These are phyloP conservation scores for Gossypium rotundifolium DNA, from an alignment of 345 rosid genomes.

Conservation along the genomic window DNA sequence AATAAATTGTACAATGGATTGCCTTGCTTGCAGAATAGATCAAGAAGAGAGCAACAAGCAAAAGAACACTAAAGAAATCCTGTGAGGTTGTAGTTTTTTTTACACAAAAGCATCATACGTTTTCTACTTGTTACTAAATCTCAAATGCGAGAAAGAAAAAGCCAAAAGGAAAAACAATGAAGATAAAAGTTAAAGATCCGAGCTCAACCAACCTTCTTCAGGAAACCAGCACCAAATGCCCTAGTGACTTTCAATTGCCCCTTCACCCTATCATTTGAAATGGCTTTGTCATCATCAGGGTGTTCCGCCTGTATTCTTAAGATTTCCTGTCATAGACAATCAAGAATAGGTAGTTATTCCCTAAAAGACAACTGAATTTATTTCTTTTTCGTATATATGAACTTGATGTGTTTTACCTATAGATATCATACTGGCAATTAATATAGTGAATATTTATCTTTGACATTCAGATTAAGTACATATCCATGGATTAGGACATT, in stretches of 20 bases:
- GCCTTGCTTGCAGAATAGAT: neutral
- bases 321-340: conserved; percentile 61
- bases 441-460: conserved; percentile 1
- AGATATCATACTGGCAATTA: neutral
- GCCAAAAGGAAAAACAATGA: neutral
- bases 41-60: neutral
- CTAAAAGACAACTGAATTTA: conserved; percentile 1
- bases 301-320: conserved; percentile 73
- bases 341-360: conserved; percentile 8
- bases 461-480: neutral
- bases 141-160: neutral
- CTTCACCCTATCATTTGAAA: conserved; percentile 84
- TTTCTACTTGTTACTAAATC: neutral
- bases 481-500: neutral
- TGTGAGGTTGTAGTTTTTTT: neutral
- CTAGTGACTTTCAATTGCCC: conserved; percentile 92
- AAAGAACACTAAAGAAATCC: neutral
- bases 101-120: neutral
- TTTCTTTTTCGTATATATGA: neutral
- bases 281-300: conserved; percentile 71
- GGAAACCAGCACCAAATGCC: conserved; percentile 92
- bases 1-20: neutral
- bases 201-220: conserved; percentile 67
- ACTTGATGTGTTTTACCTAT: neutral
- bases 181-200: conserved; percentile 6